phyloP scores from a whole-genome alignment of 345 rosid species.

The Psidium guajava region DNA sequence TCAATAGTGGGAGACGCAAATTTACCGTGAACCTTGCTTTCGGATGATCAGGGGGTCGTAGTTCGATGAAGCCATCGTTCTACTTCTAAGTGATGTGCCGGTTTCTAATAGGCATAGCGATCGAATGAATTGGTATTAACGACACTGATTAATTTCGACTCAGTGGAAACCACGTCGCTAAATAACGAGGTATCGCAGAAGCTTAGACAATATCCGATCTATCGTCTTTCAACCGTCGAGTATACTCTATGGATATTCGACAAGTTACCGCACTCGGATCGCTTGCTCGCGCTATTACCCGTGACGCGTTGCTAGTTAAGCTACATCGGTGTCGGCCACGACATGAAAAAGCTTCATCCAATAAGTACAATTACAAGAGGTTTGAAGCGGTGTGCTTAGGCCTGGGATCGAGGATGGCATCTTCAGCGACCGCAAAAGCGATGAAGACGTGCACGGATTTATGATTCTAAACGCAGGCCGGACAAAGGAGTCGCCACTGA shows the following conservation, averaged over 20 bases:
- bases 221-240: not conserved
- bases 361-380: not conserved
- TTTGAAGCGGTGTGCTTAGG: not conserved
- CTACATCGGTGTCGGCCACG: not conserved
- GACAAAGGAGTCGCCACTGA: not conserved
- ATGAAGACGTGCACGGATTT: not conserved
- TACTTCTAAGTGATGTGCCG: not conserved
- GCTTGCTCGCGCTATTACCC: not conserved
- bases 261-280: not conserved
- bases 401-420: not conserved
- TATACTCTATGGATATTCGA: not conserved
- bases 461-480: not conserved
- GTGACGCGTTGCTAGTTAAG: not conserved
- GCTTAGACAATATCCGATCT: not conserved
- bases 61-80: not conserved
- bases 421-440: not conserved
- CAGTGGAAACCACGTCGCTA: not conserved
- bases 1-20: not conserved
- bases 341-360: not conserved
- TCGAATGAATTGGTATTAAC: too few relatives aligned
- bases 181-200: not conserved
- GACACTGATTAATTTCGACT: too few relatives aligned
- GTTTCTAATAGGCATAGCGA: not conserved
- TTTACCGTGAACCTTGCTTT: not conserved
- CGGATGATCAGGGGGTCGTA: fast-evolving